These are phyloP conservation scores for Lepidium africanum DNA, from an alignment of 345 rosid species.

Conservation along the genomic window DNA sequence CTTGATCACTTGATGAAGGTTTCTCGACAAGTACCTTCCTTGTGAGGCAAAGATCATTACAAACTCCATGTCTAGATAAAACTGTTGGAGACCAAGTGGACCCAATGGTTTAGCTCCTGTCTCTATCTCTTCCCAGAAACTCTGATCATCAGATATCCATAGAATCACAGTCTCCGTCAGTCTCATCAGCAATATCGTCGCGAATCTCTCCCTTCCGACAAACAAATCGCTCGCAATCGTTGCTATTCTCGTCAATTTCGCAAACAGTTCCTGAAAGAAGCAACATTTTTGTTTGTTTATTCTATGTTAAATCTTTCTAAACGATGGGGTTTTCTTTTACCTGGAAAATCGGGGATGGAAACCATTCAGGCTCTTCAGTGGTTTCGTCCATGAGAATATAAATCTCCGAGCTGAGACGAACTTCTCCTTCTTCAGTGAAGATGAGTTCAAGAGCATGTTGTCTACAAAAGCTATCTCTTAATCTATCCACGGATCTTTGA, in stretches of 20 bases:
- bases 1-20: constrained; percentile 82
- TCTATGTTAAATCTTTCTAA: background rate
- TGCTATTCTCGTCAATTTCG: constrained; percentile 56
- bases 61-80: constrained; percentile 91
- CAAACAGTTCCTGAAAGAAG: constrained; percentile 52
- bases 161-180: constrained; percentile 81
- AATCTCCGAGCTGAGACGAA: constrained; percentile 46
- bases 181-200: constrained; percentile 81
- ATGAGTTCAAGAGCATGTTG: constrained; percentile 84
- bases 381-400: constrained; percentile 55
- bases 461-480: constrained; percentile 92
- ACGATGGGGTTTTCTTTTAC: constrained; percentile 19
- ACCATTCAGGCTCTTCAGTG: constrained; percentile 76
- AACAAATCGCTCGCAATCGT: constrained; percentile 61
- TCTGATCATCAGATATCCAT: constrained; percentile 90
- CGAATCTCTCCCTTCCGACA: constrained; percentile 85
- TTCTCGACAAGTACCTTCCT: constrained; percentile 80
- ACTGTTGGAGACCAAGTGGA: constrained; percentile 82
- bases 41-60: constrained; percentile 80
- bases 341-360: constrained; percentile 74
- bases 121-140: constrained; percentile 85
- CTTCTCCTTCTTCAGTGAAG: constrained; percentile 79
- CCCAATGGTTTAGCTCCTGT: constrained; percentile 63
- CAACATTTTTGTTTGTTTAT: background rate
- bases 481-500: constrained; percentile 62